A percentile compares a stretch with the other conserved stretches of the same genome.
phyloP scores from a whole-genome alignment of 2,329 filamentous ascomycete species.

The Trichoderma asperellum region DNA sequence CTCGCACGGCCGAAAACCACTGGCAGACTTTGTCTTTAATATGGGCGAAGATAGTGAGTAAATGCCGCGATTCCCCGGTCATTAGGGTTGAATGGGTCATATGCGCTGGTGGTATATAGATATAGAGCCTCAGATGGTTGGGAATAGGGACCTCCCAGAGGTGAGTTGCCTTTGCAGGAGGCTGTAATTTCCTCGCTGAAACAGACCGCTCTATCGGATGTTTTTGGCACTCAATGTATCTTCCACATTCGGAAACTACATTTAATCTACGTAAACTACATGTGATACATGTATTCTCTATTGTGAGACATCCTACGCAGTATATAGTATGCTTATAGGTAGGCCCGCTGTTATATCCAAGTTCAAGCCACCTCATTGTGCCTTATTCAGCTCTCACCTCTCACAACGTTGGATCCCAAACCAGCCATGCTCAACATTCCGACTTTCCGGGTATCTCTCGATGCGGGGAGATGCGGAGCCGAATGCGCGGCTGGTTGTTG shows the following conservation, averaged over 20 bases:
- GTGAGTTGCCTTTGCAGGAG: neutral
- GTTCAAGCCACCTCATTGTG: neutral
- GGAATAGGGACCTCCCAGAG: neutral
- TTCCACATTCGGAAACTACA: neutral
- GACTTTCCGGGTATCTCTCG: constrained; percentile 14
- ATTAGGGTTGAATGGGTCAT: neutral
- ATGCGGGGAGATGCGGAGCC: constrained; percentile 30
- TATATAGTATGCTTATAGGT: neutral
- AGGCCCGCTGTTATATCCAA: neutral
- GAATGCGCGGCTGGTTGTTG: constrained; percentile 7
- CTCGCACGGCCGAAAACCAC: constrained; percentile 17
- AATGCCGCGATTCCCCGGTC: constrained; percentile 26
- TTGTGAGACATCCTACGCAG: neutral
- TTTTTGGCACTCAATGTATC: neutral
- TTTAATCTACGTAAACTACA: no score
- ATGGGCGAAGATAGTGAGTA: neutral
- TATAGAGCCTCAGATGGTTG: neutral
- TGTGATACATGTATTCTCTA: neutral
- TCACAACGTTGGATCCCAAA: neutral
- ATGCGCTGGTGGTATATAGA: neutral
- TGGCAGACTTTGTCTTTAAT: neutral
- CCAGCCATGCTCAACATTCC: constrained; percentile 6
- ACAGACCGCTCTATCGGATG: neutral
- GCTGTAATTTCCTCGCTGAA: neutral
- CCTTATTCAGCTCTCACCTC: neutral